A percentile compares a stretch with the other conserved stretches of the same genome.
phyloP scores from a whole-genome alignment of 2,329 filamentous ascomycete species.

The Pestalotiopsis sp. region DNA sequence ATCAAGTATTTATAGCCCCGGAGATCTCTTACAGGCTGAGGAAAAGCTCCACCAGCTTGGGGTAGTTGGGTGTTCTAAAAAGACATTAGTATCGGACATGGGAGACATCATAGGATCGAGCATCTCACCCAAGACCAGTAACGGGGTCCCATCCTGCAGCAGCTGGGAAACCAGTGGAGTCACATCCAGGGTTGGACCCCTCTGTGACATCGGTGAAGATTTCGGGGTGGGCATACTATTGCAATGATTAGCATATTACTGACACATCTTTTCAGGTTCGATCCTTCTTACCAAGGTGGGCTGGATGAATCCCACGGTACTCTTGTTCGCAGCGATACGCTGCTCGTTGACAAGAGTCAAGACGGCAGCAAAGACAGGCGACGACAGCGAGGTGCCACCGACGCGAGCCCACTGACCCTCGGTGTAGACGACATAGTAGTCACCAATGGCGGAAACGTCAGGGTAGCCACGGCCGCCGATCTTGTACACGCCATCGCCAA shows the following conservation, averaged over 20 bases:
- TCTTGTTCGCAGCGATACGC: conserved; percentile 25
- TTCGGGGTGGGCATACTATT: conserved; percentile 12
- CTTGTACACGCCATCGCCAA: conserved; percentile 30
- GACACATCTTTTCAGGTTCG: too few relatives aligned
- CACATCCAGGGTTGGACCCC: conserved; percentile 16
- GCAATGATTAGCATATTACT: neutral
- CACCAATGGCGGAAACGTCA: conserved; percentile 45
- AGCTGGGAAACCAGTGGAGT: conserved; percentile 12
- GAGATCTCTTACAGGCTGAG: neutral
- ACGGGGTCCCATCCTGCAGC: conserved; percentile 14
- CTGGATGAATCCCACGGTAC: conserved; percentile 11
- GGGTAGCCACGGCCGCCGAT: conserved; percentile 40
- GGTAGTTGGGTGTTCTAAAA: conserved; percentile 11
- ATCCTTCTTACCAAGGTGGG: conserved; percentile 13
- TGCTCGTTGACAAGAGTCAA: conserved; percentile 66
- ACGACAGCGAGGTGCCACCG: conserved; percentile 57
- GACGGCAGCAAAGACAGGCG: conserved; percentile 61
- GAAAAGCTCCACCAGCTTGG: conserved; percentile 5
- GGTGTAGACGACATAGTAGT: conserved; percentile 28
- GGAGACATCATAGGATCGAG: neutral
- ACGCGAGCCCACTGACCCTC: conserved; percentile 33
- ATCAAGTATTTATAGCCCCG: too few relatives aligned
- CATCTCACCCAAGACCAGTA: conserved; percentile 7
- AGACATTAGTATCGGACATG: neutral
- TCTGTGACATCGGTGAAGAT: conserved; percentile 15